Conservation (phyloP, 139 green algal species). For the Auxenochlorella protothecoides region DNA sequence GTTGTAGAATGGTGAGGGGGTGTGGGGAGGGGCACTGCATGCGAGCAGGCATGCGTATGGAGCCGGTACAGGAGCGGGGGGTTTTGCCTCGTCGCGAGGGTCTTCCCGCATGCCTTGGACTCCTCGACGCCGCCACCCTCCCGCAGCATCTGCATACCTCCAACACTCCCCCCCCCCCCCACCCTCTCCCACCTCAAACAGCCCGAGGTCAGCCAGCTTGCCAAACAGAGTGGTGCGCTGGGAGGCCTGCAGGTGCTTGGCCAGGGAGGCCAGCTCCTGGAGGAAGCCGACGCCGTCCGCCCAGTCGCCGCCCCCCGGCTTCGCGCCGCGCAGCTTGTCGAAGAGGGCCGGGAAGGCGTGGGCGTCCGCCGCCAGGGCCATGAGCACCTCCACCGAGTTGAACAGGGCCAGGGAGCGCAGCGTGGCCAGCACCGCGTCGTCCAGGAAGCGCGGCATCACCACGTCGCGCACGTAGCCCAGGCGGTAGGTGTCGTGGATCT, state of each 20-base stretch:
- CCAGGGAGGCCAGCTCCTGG: slow-evolving; percentile 84
- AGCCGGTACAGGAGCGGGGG: no score
- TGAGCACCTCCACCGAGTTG: slow-evolving; percentile 89
- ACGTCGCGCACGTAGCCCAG: slow-evolving; percentile 91
- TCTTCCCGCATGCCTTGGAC: no score
- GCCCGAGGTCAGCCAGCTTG: slow-evolving; percentile 64
- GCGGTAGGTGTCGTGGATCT: slow-evolving; percentile 94
- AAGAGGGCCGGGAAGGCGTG: slow-evolving; percentile 65
- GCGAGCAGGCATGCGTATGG: no score
- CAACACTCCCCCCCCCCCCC: not conserved
- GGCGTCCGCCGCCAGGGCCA: slow-evolving; percentile 4
- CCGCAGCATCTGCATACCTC: no score
- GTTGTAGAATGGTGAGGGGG: not conserved
- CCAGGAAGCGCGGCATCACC: slow-evolving; percentile 81
- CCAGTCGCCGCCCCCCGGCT: not conserved
- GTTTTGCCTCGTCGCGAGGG: no score
- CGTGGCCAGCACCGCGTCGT: slow-evolving; percentile 87
- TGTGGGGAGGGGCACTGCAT: no score
- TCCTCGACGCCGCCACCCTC: no score
- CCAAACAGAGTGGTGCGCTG: slow-evolving; percentile 49
- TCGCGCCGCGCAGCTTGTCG: slow-evolving; percentile 24
- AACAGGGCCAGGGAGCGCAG: slow-evolving; percentile 82
- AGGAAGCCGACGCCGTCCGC: not conserved
- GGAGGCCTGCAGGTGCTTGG: slow-evolving; percentile 72
- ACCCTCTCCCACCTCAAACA: slow-evolving; percentile 65